Evolutionary conservation across 257 asterid genomes (phyloP).

Genomic region (Solanum corneliomulleri): DNA sequence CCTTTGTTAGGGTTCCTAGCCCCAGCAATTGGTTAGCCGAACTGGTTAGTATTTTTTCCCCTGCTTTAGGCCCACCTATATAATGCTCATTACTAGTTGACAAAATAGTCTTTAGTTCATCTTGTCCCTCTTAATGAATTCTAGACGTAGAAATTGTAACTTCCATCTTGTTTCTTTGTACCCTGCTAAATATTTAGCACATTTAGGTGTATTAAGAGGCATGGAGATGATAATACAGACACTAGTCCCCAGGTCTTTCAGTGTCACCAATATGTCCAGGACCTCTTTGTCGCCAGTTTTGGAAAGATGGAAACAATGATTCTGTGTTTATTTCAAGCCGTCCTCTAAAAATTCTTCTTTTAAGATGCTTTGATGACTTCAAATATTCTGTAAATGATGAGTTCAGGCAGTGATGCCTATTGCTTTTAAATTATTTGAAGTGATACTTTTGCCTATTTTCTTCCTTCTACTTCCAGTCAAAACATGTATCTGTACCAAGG

Average conservation of each 20-base stretch:
- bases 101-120: neutral
- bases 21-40: neutral
- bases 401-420: neutral
- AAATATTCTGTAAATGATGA: neutral
- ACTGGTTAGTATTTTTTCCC: neutral
- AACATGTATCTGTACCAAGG: neutral
- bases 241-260: neutral
- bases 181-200: neutral
- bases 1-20: neutral
- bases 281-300: slow-evolving; percentile 74
- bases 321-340: slow-evolving; percentile 35
- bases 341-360: slow-evolving; percentile 25
- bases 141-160: neutral
- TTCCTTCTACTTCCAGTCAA: neutral
- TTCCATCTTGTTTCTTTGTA: neutral
- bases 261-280: slow-evolving; percentile 7
- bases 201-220: neutral
- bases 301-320: slow-evolving; percentile 82
- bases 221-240: neutral
- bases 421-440: neutral
- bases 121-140: neutral
- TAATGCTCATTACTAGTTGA: neutral
- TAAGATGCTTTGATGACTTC: neutral
- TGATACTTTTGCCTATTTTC: neutral
- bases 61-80: neutral